Evolutionary conservation across 805 yeast species (phyloP), one percentile per base, ranked within the genome.

Genomic region (Barnettozyma sp.): DNA sequence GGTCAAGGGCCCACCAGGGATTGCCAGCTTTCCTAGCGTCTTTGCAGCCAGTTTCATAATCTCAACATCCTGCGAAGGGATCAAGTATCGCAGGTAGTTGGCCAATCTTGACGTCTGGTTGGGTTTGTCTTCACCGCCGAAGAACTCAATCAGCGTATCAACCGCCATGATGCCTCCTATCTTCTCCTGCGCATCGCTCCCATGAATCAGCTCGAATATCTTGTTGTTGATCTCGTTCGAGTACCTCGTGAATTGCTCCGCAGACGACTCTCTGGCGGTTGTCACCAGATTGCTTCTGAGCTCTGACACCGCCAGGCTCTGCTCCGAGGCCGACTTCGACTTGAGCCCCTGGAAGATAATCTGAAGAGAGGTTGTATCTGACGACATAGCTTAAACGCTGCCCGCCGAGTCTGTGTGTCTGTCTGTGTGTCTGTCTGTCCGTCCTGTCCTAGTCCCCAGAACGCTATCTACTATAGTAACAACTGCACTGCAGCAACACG

Each of bases 101-200:
- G 95, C 90, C 54, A 84, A 76, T 40, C 97, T 68, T 6, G 95
- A 85, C 3, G 94, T 83, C 58, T 84, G 88, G 38, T 85, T 84
- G 16, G 94, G 85, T 43, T 80, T 73, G 48, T 87, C 96, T 48
- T 82, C 90, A 14, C 85, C 86, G 8, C 84, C 78, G 44, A 86
- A 88, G 50, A 84, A 78, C 39, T 83, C 92, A 35, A 90, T 83
- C 41, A 90, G 69, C 2, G 92, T 78, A 57, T 85, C 92, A 38
- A 90, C 82, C 10, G 97, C 97, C 16, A 86, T 73, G 22, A 90
- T 80, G 28, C 96, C 97, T 14, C 97, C 97, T 24, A 88, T 67
- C 43, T 84, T 78, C 44, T 82, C 87, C 20, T 69, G 58, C 6
- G 78, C 60, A 45, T 82, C 90, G 7, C 77, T 68, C 5, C 88